Percentiles rank a stretch among this genome's conserved stretches.
Conservation (phyloP, 106 monocot species). For the Xerophyta viscosa region DNA sequence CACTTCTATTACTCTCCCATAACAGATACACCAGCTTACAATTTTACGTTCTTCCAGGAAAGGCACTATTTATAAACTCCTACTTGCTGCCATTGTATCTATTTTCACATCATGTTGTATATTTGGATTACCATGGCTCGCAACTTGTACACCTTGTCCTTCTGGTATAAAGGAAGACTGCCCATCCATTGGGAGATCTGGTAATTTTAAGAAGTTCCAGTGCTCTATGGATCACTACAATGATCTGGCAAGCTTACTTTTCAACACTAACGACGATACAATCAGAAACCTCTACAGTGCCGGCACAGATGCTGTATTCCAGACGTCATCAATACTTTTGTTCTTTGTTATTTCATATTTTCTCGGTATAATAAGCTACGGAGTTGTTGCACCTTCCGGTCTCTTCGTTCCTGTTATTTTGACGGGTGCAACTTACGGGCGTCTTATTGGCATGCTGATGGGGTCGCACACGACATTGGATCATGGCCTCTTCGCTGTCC, state of each 20-base stretch:
- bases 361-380: slow-evolving; percentile 83
- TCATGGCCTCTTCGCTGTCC: slow-evolving; percentile 77
- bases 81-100: slow-evolving; percentile 45
- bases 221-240: slow-evolving; percentile 78
- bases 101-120: slow-evolving; percentile 61
- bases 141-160: slow-evolving; percentile 72
- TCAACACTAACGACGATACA: slow-evolving; percentile 79
- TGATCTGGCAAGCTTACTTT: slow-evolving; percentile 78
- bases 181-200: slow-evolving; percentile 44
- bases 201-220: slow-evolving; percentile 69
- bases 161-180: slow-evolving; percentile 32
- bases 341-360: slow-evolving; percentile 60
- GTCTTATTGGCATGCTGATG: slow-evolving; percentile 59
- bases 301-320: slow-evolving; percentile 54
- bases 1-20: no score
- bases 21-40: not conserved
- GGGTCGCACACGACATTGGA: slow-evolving; percentile 46
- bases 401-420: slow-evolving; percentile 84
- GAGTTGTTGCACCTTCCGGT: slow-evolving; percentile 69
- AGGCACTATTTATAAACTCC: slow-evolving; percentile 25
- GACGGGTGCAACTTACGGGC: slow-evolving; percentile 83
- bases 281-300: slow-evolving; percentile 66
- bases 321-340: slow-evolving; percentile 38
- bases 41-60: slow-evolving; percentile 29
- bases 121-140: slow-evolving; percentile 80